phyloP scores from a whole-genome alignment of 2,329 filamentous ascomycete genomes.

The Beauveria sp. region DNA sequence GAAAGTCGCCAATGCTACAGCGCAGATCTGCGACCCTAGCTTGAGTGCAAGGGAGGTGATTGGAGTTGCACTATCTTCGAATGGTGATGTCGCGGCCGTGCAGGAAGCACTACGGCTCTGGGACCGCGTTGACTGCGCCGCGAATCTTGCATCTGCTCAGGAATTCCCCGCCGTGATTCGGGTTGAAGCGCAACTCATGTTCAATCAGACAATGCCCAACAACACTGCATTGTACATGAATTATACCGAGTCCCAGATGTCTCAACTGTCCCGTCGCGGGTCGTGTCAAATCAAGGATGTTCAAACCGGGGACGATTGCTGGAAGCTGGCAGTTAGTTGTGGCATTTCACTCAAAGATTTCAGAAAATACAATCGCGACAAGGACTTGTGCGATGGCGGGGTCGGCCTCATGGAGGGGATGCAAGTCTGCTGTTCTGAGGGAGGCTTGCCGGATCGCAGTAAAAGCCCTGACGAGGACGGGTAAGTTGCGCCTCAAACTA shows the following conservation, averaged over 20 bases:
- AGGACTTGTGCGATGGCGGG: constrained; percentile 20
- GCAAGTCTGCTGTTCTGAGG: constrained; percentile 29
- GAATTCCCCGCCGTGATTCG: background rate
- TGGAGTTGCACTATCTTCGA: background rate
- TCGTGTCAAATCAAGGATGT: constrained; percentile 24
- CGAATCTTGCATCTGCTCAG: background rate
- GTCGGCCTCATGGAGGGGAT: constrained; percentile 21
- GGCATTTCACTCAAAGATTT: constrained; percentile 29
- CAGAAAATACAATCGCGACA: constrained; percentile 24
- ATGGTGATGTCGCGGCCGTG: background rate
- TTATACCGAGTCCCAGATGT: too few relatives aligned
- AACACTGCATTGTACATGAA: background rate
- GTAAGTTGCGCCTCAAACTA: background rate
- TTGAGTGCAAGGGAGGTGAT: background rate
- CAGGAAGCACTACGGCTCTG: background rate
- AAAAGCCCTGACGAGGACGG: constrained; percentile 27
- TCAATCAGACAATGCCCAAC: background rate
- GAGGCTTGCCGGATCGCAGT: constrained; percentile 25
- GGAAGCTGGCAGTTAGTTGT: constrained; percentile 27
- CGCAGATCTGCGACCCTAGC: background rate
- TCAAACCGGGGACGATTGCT: constrained; percentile 26
- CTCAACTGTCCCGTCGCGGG: constrained; percentile 3
- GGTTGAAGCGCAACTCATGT: background rate
- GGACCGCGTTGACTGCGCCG: background rate
- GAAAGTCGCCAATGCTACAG: background rate